phyloP scores from a whole-genome alignment of 164 flowering plant species.

The Stephania japonica region DNA sequence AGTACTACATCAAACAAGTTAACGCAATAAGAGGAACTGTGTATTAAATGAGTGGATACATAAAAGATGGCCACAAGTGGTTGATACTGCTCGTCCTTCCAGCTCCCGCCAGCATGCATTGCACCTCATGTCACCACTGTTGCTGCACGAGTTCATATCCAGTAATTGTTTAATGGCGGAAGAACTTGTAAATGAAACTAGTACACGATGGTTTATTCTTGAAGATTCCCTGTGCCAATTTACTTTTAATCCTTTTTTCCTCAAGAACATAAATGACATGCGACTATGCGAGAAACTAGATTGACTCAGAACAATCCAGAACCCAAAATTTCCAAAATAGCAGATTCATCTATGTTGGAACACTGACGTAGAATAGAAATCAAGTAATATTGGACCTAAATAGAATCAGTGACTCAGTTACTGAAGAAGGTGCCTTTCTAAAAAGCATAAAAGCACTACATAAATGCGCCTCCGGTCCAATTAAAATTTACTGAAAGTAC shows the following conservation, averaged over 20 bases:
- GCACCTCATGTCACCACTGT: constrained; percentile 61
- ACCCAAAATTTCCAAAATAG: background rate
- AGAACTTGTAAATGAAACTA: background rate
- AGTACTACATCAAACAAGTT: background rate
- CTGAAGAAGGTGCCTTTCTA: background rate
- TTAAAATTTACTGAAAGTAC: background rate
- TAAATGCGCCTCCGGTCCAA: background rate
- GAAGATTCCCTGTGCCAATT: background rate
- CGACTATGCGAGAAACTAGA: background rate
- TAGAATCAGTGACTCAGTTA: background rate
- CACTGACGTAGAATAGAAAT: background rate
- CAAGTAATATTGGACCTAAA: background rate
- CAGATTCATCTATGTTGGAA: background rate
- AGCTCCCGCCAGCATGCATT: constrained; percentile 91
- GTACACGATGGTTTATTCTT: background rate
- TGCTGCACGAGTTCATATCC: constrained; percentile 1
- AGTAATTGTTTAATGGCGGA: background rate
- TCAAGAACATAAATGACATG: background rate
- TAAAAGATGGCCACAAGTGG: constrained; percentile 77
- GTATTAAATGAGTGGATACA: constrained; percentile 45
- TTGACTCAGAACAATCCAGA: background rate
- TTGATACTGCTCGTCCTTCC: constrained; percentile 75
- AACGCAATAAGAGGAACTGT: background rate
- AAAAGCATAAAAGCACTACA: background rate
- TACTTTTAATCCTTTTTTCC: background rate